Evolutionary conservation across 176 grass and related monocot species (phyloP).

Genomic region (Eleusine indica): DNA sequence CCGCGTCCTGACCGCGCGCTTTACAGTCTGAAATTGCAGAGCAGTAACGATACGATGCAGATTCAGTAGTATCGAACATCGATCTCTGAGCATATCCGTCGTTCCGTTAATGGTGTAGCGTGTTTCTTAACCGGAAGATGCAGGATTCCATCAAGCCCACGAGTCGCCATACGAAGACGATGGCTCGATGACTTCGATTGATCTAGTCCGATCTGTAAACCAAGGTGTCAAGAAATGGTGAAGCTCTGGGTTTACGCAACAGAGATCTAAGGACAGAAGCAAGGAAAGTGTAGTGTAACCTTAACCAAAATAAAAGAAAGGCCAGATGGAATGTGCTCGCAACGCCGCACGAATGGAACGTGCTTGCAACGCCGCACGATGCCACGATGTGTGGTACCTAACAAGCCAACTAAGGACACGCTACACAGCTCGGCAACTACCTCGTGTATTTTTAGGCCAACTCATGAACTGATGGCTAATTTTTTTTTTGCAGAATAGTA

Average conservation of each 20-base stretch:
- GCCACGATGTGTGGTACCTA: neutral
- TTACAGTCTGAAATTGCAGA: too few species aligned
- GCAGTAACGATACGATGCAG: too few species aligned
- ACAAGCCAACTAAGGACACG: too few species aligned
- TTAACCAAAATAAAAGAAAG: too few species aligned
- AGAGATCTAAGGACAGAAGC: neutral
- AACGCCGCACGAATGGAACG: neutral
- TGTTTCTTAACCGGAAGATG: neutral
- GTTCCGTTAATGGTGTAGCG: neutral
- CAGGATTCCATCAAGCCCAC: neutral
- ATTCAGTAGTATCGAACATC: too few species aligned
- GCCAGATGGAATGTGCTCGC: too few species aligned
- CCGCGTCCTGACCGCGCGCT: too few species aligned
- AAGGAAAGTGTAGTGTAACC: neutral
- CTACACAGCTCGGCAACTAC: neutral
- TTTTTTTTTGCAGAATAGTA: neutral
- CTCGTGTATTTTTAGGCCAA: neutral
- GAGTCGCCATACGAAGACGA: neutral
- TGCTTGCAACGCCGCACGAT: neutral
- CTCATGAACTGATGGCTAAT: neutral
- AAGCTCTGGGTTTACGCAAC: constrained; percentile 25
- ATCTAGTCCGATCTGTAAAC: constrained; percentile 5
- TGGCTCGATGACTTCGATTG: neutral
- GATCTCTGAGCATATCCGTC: too few species aligned
- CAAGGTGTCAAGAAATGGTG: constrained; percentile 42